Evolutionary conservation across 1,139 yeast species (phyloP).

Genomic region (Yamadazyma spencermartinsiae): DNA sequence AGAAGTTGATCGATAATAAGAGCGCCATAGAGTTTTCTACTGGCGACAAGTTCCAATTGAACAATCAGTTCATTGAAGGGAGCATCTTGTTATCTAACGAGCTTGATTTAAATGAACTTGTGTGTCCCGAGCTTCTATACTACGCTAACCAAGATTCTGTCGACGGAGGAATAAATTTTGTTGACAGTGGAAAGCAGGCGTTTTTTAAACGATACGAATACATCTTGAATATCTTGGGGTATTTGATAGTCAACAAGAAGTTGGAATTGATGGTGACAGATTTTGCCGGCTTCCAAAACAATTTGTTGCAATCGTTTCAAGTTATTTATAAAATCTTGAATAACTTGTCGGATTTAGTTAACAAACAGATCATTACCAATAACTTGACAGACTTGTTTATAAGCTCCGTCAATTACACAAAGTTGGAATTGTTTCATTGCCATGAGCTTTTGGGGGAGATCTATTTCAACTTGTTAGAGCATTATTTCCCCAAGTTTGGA

Average conservation of each 20-base stretch:
- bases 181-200: slow-evolving; percentile 71
- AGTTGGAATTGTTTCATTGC: slow-evolving; percentile 60
- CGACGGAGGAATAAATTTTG: slow-evolving; percentile 52
- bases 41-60: slow-evolving; percentile 67
- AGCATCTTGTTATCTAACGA: slow-evolving; percentile 58
- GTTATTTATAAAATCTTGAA: slow-evolving; percentile 55
- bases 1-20: slow-evolving; percentile 45
- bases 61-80: slow-evolving; percentile 53
- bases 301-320: slow-evolving; percentile 53
- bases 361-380: slow-evolving; percentile 56
- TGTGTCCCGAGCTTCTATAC: slow-evolving; percentile 38
- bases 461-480: slow-evolving; percentile 49
- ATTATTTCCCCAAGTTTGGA: slow-evolving; percentile 33
- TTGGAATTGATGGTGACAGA: slow-evolving; percentile 24
- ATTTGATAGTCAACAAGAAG: slow-evolving; percentile 40
- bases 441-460: slow-evolving; percentile 76
- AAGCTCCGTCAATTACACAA: slow-evolving; percentile 56
- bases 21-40: slow-evolving; percentile 50
- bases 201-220: slow-evolving; percentile 70
- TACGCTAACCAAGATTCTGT: slow-evolving; percentile 42
- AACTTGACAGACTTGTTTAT: slow-evolving; percentile 50
- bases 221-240: slow-evolving; percentile 69
- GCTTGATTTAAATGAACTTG: slow-evolving; percentile 38
- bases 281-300: slow-evolving; percentile 28
- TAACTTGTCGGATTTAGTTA: slow-evolving; percentile 61